These are phyloP conservation scores for Leptographium wingfieldii DNA, from an alignment of 2,329 filamentous ascomycete genomes.

Conservation along the genomic window DNA sequence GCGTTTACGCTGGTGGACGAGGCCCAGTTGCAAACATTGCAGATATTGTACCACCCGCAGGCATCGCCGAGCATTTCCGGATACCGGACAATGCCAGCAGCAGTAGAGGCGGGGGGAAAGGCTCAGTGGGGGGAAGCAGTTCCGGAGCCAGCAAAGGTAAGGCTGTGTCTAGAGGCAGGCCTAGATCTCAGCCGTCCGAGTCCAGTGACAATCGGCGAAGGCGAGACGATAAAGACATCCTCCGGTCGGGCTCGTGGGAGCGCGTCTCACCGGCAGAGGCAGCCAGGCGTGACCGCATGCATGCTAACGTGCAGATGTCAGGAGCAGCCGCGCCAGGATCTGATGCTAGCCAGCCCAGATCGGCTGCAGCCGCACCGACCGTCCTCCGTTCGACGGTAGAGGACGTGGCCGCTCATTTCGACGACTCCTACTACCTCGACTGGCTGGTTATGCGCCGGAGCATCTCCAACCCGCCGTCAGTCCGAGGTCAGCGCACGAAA, in stretches of 20 bases:
- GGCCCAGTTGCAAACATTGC: too few species aligned
- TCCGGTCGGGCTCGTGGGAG: conserved; percentile 6
- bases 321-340: background rate
- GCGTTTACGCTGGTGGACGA: background rate
- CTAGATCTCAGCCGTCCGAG: too few species aligned
- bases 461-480: background rate
- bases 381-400: background rate
- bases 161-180: background rate
- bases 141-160: background rate
- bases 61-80: too few species aligned
- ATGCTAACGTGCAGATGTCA: background rate
- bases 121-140: too few species aligned
- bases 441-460: background rate
- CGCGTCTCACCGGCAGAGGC: conserved; percentile 7
- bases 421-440: background rate
- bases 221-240: conserved; percentile 4
- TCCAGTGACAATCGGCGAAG: too few species aligned
- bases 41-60: too few species aligned
- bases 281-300: background rate
- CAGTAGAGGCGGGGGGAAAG: background rate
- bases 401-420: background rate
- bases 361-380: background rate
- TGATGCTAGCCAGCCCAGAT: background rate
- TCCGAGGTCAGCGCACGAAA: too few species aligned
- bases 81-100: background rate